Conservation (phyloP, 1,284 basidiomycete genomes). For the Ceratobasidium sp. region DNA sequence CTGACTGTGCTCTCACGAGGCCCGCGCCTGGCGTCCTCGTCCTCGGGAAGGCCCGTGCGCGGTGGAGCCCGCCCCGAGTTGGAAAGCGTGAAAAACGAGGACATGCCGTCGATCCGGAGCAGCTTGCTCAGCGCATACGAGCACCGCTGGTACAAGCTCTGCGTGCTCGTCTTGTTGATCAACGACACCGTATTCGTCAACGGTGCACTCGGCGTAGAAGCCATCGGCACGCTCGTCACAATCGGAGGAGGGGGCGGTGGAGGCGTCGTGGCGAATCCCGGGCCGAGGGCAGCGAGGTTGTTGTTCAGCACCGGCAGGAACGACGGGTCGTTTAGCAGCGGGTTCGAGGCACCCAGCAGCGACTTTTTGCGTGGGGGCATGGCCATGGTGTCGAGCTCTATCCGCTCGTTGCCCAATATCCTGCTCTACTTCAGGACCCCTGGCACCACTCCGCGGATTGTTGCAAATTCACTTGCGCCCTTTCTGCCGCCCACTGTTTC, state of each 20-base stretch:
- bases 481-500: constrained; percentile 24
- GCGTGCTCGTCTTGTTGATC: constrained; percentile 82
- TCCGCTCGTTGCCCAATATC: neutral
- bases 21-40: constrained; percentile 1
- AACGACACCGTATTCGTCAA: constrained; percentile 49
- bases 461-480: constrained; percentile 22
- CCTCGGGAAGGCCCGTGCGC: constrained; percentile 54
- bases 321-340: constrained; percentile 10
- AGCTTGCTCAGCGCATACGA: constrained; percentile 74
- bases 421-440: constrained; percentile 13
- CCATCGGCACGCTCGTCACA: neutral
- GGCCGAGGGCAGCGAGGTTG: constrained; percentile 34
- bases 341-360: constrained; percentile 33
- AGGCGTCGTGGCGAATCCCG: constrained; percentile 41
- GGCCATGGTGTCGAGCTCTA: neutral
- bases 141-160: constrained; percentile 88
- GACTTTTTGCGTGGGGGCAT: constrained; percentile 42
- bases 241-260: neutral
- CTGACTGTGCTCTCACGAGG: constrained; percentile 51
- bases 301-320: constrained; percentile 30
- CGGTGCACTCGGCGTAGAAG: constrained; percentile 17
- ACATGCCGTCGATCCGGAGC: constrained; percentile 74
- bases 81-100: constrained; percentile 64
- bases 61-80: constrained; percentile 27
- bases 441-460: neutral